Evolutionary conservation across 306 rosid species (phyloP).

Genomic region (Prunus kanzakura): DNA sequence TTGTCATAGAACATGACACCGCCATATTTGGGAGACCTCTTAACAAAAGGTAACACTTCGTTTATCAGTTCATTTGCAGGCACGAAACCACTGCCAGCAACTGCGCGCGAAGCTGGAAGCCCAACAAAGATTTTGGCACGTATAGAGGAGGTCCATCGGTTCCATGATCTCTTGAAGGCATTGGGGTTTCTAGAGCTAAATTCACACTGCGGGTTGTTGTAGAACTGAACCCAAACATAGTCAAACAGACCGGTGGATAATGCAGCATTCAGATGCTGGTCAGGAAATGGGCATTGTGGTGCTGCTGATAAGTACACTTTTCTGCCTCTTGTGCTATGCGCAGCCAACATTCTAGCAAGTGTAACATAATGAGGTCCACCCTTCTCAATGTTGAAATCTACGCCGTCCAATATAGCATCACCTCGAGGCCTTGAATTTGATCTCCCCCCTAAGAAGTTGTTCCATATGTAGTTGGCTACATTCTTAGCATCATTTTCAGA

Average conservation of each 20-base stretch:
- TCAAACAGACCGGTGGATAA: conserved; percentile 33
- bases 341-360: conserved; percentile 22
- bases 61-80: background rate
- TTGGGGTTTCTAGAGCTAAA: conserved; percentile 6
- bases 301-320: conserved; percentile 34
- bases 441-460: conserved; percentile 37
- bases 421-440: conserved; percentile 35
- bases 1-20: conserved; percentile 30
- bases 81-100: conserved; percentile 22
- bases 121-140: conserved; percentile 24
- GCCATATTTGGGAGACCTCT: conserved; percentile 16
- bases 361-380: conserved; percentile 9
- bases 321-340: conserved; percentile 2
- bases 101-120: conserved; percentile 11
- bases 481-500: conserved; percentile 15
- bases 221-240: conserved; percentile 38
- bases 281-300: conserved; percentile 36
- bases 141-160: conserved; percentile 20
- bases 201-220: conserved; percentile 18
- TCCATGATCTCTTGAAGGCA: conserved; percentile 21
- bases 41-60: conserved; percentile 25
- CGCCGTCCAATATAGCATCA: conserved; percentile 28
- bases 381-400: conserved; percentile 36
- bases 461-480: conserved; percentile 37
- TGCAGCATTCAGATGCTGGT: background rate